Evolutionary conservation across 495 filamentous ascomycete genomes (phyloP).

Genomic region (Hypomontagnella monticulosa): DNA sequence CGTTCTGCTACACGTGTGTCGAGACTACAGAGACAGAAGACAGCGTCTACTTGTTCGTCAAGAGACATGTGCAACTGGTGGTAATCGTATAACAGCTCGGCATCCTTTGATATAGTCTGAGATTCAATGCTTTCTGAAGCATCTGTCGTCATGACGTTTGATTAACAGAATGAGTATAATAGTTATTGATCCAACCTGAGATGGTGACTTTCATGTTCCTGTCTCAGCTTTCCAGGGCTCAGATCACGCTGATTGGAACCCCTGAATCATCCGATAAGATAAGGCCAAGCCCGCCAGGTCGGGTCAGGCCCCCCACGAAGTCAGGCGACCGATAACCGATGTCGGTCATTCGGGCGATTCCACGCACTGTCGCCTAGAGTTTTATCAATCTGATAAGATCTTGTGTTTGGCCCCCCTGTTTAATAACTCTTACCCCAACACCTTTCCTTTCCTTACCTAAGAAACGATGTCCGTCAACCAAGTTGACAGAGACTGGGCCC

Average conservation of each 20-base stretch:
- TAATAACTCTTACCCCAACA: slow-evolving; percentile 14
- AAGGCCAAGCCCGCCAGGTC: too few species aligned
- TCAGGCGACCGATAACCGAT: too few species aligned
- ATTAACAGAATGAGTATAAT: background rate
- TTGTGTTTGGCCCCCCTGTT: slow-evolving; percentile 5
- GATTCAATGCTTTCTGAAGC: background rate
- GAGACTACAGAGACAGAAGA: slow-evolving; percentile 54
- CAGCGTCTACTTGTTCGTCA: slow-evolving; percentile 38
- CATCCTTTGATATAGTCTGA: slow-evolving; percentile 49
- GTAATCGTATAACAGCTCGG: slow-evolving; percentile 50
- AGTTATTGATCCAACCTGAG: too few species aligned
- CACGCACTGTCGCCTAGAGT: background rate
- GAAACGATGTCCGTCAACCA: slow-evolving; percentile 30
- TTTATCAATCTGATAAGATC: slow-evolving; percentile 50
- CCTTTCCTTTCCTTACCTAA: background rate
- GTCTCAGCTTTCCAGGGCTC: too few species aligned
- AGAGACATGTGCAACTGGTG: slow-evolving; percentile 48
- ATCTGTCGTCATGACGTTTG: background rate
- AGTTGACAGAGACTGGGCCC: slow-evolving; percentile 23
- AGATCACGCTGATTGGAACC: too few species aligned
- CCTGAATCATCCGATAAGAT: too few species aligned
- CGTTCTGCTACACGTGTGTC: slow-evolving; percentile 50
- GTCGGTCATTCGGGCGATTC: too few species aligned
- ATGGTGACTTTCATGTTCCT: too few species aligned
- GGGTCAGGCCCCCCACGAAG: too few species aligned